These are phyloP conservation scores for Isatis tinctoria DNA, from an alignment of 345 rosid genomes.

Conservation along the genomic window DNA sequence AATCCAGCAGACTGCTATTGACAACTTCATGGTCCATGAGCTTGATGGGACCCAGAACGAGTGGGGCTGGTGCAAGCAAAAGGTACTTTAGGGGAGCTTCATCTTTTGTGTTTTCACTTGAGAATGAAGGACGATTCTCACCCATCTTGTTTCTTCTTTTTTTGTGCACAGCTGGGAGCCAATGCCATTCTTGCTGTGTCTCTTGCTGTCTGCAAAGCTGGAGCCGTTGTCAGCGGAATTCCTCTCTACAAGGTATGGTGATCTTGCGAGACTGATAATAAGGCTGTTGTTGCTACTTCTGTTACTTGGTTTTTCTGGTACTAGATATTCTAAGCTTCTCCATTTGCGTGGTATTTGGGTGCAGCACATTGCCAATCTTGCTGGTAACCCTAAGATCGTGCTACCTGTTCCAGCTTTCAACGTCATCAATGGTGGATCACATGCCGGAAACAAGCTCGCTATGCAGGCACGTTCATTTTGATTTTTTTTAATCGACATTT, in stretches of 20 bases:
- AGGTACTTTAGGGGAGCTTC: constrained; percentile 40
- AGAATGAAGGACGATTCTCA: background rate
- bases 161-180: constrained; percentile 78
- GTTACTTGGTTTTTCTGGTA: background rate
- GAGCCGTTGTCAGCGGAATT: constrained; percentile 61
- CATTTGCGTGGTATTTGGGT: constrained; percentile 6
- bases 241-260: constrained; percentile 76
- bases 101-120: background rate
- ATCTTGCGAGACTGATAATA: background rate
- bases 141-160: background rate
- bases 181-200: constrained; percentile 97
- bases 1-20: constrained; percentile 75
- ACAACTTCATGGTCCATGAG: constrained; percentile 85
- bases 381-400: constrained; percentile 86
- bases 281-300: background rate
- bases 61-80: constrained; percentile 99
- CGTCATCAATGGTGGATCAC: constrained; percentile 99
- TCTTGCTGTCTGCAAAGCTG: constrained; percentile 94
- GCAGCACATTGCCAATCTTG: constrained; percentile 74
- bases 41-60: constrained; percentile 96
- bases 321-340: background rate
- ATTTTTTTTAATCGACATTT: background rate
- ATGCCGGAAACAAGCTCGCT: constrained; percentile 97
- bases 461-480: constrained; percentile 62
- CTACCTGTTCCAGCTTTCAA: constrained; percentile 97